A percentile compares a stretch with the other conserved stretches of the same genome.
These are phyloP conservation scores for bread wheat (Triticum aestivum) DNA, from an alignment of 176 grass and related monocot genomes.

Conservation along the genomic window IWGSC_CS_RefSeq_v2.1 NC_057797.1:726168974-726169473, in stretches of 20 bases:
- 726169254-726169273: no score
- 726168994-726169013: no score
- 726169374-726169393: background rate
- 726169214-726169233: background rate
- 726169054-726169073: background rate
- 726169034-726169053: background rate
- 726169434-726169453: no score
- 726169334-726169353: background rate
- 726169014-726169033: background rate
- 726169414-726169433: no score
- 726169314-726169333: background rate
- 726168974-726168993: no score
- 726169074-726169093: background rate
- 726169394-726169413: no score
- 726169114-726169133: background rate
- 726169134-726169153: background rate
- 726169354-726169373: no score
- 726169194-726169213: no score
- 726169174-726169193: background rate
- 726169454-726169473: no score
- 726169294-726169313: background rate
- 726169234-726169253: background rate
- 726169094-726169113: background rate
- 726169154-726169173: no score
- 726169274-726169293: background rate